Conservation (phyloP, 495 filamentous ascomycete genomes). For the Talaromyces stipitatus region DNA sequence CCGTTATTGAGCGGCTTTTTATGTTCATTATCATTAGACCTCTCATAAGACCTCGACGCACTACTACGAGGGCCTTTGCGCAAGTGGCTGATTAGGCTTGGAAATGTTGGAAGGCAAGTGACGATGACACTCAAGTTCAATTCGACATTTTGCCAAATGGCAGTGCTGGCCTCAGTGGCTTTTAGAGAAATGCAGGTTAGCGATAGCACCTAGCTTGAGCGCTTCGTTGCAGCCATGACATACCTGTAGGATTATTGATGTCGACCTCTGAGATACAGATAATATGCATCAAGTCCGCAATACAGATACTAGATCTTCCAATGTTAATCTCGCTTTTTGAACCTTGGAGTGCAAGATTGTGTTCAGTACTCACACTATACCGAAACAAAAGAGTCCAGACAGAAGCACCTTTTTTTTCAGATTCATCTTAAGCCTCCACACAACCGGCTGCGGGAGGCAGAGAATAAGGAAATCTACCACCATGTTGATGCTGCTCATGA, state of each 20-base stretch:
- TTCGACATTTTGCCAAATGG: background rate
- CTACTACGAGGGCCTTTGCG: background rate
- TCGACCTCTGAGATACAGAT: background rate
- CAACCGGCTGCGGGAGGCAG: slow-evolving; percentile 21
- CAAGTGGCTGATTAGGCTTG: background rate
- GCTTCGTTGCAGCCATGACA: background rate
- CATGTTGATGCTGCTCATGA: slow-evolving; percentile 3
- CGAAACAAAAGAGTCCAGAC: background rate
- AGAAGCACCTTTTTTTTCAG: background rate
- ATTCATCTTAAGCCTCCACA: slow-evolving; percentile 25
- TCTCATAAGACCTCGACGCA: background rate
- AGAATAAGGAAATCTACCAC: slow-evolving; percentile 19
- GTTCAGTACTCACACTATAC: background rate
- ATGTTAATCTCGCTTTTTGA: background rate
- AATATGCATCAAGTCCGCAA: background rate
- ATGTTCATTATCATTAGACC: slow-evolving; percentile 1
- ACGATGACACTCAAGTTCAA: background rate
- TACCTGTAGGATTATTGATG: background rate
- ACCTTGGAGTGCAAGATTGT: background rate
- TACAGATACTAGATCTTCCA: background rate
- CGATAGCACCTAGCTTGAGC: background rate
- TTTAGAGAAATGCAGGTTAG: background rate
- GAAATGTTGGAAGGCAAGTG: background rate
- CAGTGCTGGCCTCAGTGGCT: background rate
- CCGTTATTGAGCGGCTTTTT: background rate